Evolutionary conservation across 2,329 filamentous ascomycete genomes (phyloP), one percentile per base, ranked within the genome.

Genomic region (Fusarium guadeloupense): DNA sequence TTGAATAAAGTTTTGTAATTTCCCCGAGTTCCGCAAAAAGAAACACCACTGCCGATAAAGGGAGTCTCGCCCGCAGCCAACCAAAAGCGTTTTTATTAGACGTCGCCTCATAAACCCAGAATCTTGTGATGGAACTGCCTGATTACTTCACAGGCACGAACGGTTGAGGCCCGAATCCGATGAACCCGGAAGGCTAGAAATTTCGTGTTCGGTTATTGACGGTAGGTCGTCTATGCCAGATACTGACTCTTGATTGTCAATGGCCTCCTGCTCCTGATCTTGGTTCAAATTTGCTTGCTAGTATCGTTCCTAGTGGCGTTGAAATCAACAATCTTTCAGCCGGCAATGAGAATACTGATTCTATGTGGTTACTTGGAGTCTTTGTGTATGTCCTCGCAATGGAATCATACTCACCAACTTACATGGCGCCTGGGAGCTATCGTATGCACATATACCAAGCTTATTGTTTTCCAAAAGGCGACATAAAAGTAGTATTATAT

Each of bases 21-120:
- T 14, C 41, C 39, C 19, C n/a, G 16, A 17, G 13, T 17, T 49
- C 34, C 48, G 8, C 19, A 38, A 46, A 50, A 49, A 64, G 50
- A 31, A 38, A 10, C 19, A 30, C 21, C 19, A 37, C 30, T 33
- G 38, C 60, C 55, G 26, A 38, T 37, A 42, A 57, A 44, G 38
- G 56, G 38, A 52, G 53, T 42, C 21, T 33, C 35, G 52, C 35
- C 61, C 60, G 56, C 40, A 46, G 14, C 56, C 33, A 62, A 49
- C 50, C 55, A 64, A 34, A 49, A 43, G 39, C 55, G 45, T 40
- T 21, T 25, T 21, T 59, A 38, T 49, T 44, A 41, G 31, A 50
- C 35, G 38, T 17, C 26, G 21, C 53, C 46, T 42, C 33, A 21
- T 46, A 55, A 26, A 38, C 14, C 43, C 50, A 64, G 39, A 57